These are phyloP conservation scores for Camellia granthamiana DNA, from an alignment of 148 eudicot genomes.

Conservation along the genomic window DNA sequence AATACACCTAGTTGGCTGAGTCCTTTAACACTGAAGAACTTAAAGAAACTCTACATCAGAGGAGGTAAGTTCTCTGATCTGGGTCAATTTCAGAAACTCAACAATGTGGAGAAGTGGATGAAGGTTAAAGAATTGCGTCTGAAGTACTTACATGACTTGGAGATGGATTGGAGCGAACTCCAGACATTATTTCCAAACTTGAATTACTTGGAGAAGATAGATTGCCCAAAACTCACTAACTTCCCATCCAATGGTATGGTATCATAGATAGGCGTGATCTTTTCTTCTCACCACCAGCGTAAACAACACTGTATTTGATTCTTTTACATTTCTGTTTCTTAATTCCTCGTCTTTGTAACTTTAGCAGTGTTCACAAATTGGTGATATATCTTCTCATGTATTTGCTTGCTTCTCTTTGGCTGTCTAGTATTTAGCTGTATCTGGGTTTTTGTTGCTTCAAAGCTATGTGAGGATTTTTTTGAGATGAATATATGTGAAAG, in stretches of 20 bases:
- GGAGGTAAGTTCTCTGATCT: slow-evolving; percentile 38
- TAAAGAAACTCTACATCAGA: slow-evolving; percentile 43
- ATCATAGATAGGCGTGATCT: neutral
- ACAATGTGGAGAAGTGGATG: slow-evolving; percentile 8
- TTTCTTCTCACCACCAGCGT: neutral
- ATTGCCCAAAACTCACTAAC: slow-evolving; percentile 24
- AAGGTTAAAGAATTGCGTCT: slow-evolving; percentile 27
- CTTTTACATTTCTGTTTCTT: neutral
- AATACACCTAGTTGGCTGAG: slow-evolving; percentile 25
- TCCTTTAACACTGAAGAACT: neutral
- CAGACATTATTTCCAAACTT: slow-evolving; percentile 5
- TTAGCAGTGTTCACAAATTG: neutral
- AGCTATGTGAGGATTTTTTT: neutral
- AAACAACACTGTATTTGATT: neutral
- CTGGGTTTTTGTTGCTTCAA: neutral
- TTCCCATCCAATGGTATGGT: slow-evolving; percentile 28
- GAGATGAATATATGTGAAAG: neutral
- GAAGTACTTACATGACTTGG: neutral
- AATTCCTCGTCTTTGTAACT: neutral
- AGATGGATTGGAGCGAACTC: slow-evolving; percentile 1
- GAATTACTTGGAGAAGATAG: slow-evolving; percentile 28
- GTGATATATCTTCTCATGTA: neutral
- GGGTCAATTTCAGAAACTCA: slow-evolving; percentile 15
- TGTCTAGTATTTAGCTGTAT: neutral
- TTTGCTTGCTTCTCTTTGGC: neutral